A percentile compares a stretch with the other conserved stretches of the same genome.
phyloP scores from a whole-genome alignment of 2,329 filamentous ascomycete species.

The Aspergillus tubingensis region DNA sequence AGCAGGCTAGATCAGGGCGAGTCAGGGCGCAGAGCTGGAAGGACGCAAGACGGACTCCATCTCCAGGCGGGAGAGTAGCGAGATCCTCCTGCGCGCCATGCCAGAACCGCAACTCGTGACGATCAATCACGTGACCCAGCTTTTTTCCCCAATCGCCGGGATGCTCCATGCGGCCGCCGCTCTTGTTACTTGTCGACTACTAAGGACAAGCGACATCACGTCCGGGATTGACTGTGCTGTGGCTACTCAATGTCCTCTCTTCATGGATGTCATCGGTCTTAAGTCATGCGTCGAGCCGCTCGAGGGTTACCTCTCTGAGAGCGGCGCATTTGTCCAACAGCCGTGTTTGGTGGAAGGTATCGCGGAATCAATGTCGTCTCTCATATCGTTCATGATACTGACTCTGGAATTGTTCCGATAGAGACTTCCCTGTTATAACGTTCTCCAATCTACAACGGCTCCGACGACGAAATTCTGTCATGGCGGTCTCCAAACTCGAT shows the following conservation, averaged over 20 bases:
- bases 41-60: constrained; percentile 13
- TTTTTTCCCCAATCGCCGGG: constrained; percentile 28
- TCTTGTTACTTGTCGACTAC: constrained; percentile 4
- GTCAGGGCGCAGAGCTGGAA: constrained; percentile 10
- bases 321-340: constrained; percentile 32
- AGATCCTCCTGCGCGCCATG: constrained; percentile 32
- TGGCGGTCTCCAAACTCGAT: neutral
- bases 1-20: neutral
- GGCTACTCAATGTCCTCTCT: constrained; percentile 20
- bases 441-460: neutral
- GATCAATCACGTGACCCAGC: constrained; percentile 34
- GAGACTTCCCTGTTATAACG: neutral
- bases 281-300: constrained; percentile 41
- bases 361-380: neutral
- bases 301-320: constrained; percentile 40
- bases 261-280: constrained; percentile 48
- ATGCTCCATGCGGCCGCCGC: neutral
- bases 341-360: constrained; percentile 31
- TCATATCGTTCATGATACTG: neutral
- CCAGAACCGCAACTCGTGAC: constrained; percentile 37
- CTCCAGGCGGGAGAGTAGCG: constrained; percentile 21
- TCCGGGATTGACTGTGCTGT: constrained; percentile 1
- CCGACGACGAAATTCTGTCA: neutral
- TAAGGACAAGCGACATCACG: neutral
- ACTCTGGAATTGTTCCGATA: neutral